phyloP scores from a whole-genome alignment of 1,284 basidiomycete species.

The Melanopsichium pennsylvanicum region DNA sequence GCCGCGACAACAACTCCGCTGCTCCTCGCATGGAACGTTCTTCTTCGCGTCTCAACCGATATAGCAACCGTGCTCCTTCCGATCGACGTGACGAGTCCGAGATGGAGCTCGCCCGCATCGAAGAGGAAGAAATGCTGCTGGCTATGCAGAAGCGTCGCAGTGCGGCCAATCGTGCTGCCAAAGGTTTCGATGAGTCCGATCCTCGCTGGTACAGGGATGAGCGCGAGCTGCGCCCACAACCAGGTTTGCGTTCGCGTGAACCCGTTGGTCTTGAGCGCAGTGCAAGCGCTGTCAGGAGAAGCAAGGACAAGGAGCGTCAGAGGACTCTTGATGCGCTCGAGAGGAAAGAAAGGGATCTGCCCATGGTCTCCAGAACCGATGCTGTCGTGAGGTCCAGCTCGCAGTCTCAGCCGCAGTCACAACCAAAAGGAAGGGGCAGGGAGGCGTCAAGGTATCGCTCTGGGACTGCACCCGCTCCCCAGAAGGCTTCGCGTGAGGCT shows the following conservation, averaged over 20 bases:
- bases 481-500: conserved; percentile 26
- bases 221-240: conserved; percentile 7
- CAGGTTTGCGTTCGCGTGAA: conserved; percentile 1
- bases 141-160: conserved; percentile 36
- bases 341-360: conserved; percentile 14
- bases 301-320: conserved; percentile 37
- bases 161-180: conserved; percentile 27
- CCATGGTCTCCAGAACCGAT: conserved; percentile 25
- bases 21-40: conserved; percentile 18
- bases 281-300: conserved; percentile 26
- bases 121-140: conserved; percentile 43
- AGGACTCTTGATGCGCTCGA: conserved; percentile 28
- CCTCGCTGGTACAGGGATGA: conserved; percentile 41
- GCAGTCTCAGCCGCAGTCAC: neutral
- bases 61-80: conserved; percentile 19
- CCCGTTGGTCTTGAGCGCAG: conserved; percentile 15
- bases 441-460: conserved; percentile 8
- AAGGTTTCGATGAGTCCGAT: conserved; percentile 27
- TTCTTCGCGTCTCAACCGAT: conserved; percentile 24
- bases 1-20: conserved; percentile 5
- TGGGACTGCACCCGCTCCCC: conserved; percentile 6
- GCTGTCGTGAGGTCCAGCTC: conserved; percentile 21
- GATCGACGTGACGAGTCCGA: conserved; percentile 31
- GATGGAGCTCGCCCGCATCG: conserved; percentile 34
- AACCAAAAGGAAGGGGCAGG: conserved; percentile 2